These are phyloP conservation scores for Besnoitia besnoiti DNA, from an alignment of 169 alveolate species.

Conservation along the genomic window DNA sequence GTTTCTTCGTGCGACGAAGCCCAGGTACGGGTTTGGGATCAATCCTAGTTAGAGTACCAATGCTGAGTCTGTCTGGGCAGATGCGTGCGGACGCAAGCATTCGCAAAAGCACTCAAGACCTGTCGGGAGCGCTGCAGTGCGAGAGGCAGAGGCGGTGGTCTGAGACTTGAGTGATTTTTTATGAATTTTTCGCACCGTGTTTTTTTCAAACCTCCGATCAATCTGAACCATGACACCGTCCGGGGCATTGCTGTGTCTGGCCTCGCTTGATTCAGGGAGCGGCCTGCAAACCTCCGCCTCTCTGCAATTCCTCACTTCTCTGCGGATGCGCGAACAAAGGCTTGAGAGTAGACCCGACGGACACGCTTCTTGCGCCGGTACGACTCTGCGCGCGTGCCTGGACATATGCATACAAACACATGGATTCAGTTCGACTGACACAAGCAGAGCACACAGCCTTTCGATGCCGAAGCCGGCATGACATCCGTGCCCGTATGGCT, in stretches of 20 bases:
- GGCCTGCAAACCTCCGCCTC: constrained; percentile 38
- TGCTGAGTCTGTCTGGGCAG: too few species aligned
- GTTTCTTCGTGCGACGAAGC: constrained; percentile 44
- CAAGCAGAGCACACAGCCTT: not conserved
- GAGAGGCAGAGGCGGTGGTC: too few species aligned
- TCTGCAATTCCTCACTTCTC: constrained; percentile 45
- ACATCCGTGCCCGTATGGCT: too few species aligned
- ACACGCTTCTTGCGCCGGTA: constrained; percentile 54
- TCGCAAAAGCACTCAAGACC: too few species aligned
- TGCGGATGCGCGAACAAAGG: constrained; percentile 55
- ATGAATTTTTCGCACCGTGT: too few species aligned
- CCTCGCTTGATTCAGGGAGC: constrained; percentile 28
- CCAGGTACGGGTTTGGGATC: constrained; percentile 39
- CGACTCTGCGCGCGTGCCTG: not conserved
- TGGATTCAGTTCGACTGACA: not conserved
- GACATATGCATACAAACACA: not conserved
- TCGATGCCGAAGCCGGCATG: not conserved
- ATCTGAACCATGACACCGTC: too few species aligned
- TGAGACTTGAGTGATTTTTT: too few species aligned
- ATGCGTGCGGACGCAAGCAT: too few species aligned
- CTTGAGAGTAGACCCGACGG: constrained; percentile 59
- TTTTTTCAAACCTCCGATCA: too few species aligned
- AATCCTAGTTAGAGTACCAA: too few species aligned
- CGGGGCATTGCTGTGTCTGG: too few species aligned
- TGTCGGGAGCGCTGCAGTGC: too few species aligned